Percentiles rank a stretch among this genome's conserved stretches.
Evolutionary conservation across 129 eudicot species (phyloP).

Genomic region (Flaveria linearis): DNA sequence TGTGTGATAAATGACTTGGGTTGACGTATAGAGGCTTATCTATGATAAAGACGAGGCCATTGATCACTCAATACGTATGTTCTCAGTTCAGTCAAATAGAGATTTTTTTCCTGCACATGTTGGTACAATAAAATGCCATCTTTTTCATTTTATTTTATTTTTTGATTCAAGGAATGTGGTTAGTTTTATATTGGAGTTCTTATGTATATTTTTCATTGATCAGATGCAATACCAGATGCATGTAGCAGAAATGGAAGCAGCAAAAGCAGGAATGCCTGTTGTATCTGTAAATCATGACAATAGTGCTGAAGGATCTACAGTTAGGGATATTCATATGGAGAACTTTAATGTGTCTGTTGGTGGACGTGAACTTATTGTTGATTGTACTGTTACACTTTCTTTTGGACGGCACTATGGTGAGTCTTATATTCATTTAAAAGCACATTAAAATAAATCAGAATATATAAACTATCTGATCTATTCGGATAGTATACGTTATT

Average conservation of each 20-base stretch:
- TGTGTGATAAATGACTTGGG: conserved; percentile 9
- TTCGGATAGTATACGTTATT: background rate
- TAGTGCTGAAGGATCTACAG: conserved; percentile 57
- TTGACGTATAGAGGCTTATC: conserved; percentile 8
- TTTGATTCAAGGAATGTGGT: conserved; percentile 10
- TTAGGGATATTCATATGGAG: conserved; percentile 94
- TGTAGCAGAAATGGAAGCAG: conserved; percentile 94
- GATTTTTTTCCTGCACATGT: conserved; percentile 7
- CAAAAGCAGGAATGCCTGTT: conserved; percentile 96
- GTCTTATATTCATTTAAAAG: conserved; percentile 25
- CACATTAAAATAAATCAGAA: background rate
- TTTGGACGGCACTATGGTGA: conserved; percentile 94
- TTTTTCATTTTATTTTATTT: background rate
- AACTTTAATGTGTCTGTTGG: conserved; percentile 92
- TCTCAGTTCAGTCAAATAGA: background rate
- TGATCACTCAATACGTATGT: conserved; percentile 4
- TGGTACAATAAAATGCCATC: conserved; percentile 3
- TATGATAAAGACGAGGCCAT: background rate
- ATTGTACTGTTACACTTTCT: conserved; percentile 82
- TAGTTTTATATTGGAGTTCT: conserved; percentile 19
- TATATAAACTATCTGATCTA: background rate
- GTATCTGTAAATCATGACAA: conserved; percentile 76
- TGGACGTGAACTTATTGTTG: conserved; percentile 95
- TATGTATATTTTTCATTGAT: conserved; percentile 12
- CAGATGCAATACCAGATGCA: conserved; percentile 87